Percentiles rank a stretch among this genome's conserved stretches.
Conservation (phyloP, 2,329 filamentous ascomycete genomes). For the Alternaria sp. region DNA sequence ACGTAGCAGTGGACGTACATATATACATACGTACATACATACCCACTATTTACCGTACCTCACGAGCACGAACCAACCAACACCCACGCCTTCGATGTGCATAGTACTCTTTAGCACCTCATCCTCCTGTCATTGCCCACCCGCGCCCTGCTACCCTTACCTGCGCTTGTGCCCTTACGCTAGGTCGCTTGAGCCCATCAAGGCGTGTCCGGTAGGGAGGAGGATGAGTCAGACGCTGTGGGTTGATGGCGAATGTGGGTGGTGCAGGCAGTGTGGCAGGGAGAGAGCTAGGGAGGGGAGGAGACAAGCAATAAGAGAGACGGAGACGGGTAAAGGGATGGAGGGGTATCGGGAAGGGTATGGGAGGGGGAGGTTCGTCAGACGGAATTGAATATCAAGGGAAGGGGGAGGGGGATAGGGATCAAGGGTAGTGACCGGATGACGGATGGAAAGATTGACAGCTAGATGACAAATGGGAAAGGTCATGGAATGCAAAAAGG, state of each 20-base stretch:
- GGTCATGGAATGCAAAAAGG: too few relatives aligned
- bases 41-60: not conserved
- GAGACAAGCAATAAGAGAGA: not conserved
- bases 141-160: conserved; percentile 28
- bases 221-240: conserved; percentile 17
- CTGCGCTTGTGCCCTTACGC: conserved; percentile 24
- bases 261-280: conserved; percentile 30
- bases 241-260: conserved; percentile 21
- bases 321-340: not conserved
- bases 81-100: conserved; percentile 29
- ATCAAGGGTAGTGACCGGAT: too few relatives aligned
- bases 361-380: not conserved
- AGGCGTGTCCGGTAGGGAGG: conserved; percentile 28
- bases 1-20: too few relatives aligned
- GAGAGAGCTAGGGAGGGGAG: conserved; percentile 4
- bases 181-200: not conserved
- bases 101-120: conserved; percentile 27
- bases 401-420: not conserved
- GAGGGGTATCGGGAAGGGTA: not conserved
- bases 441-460: too few relatives aligned
- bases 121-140: conserved; percentile 37
- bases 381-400: not conserved
- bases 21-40: not conserved
- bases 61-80: too few relatives aligned
- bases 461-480: too few relatives aligned